These are phyloP conservation scores for Magnolia changhungtana DNA, from an alignment of 164 flowering plant species.

Conservation along the genomic window DNA sequence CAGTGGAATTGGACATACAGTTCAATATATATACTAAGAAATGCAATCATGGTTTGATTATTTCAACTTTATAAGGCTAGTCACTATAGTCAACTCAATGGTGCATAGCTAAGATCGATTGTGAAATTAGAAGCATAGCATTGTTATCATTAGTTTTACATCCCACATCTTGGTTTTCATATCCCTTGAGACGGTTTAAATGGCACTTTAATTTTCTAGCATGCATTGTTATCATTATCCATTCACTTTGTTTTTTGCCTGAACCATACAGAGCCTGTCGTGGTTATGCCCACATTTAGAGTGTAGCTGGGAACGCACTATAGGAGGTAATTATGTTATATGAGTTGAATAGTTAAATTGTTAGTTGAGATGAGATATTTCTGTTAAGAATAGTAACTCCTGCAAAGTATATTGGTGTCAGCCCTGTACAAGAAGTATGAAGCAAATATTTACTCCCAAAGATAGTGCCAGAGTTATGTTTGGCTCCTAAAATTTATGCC, in stretches of 20 bases:
- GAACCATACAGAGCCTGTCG: conserved; percentile 55
- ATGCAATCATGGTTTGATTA: no score
- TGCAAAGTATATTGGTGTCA: no score
- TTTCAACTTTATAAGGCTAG: no score
- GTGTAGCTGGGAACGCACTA: conserved; percentile 86
- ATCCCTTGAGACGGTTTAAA: no score
- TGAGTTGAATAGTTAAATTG: neutral
- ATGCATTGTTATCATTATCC: neutral
- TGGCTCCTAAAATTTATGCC: no score
- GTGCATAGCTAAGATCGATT: no score
- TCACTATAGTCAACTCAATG: no score
- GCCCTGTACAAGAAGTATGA: neutral
- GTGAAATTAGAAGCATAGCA: no score
- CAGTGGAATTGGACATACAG: no score
- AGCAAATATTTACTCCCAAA: neutral
- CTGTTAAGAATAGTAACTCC: neutral
- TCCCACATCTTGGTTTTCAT: no score
- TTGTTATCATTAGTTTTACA: no score
- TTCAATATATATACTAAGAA: no score
- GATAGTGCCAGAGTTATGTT: neutral
- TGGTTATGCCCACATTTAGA: conserved; percentile 75
- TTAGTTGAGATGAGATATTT: neutral
- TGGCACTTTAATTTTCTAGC: neutral
- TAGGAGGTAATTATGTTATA: conserved; percentile 44
- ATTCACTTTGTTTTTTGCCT: conserved; percentile 1